Base-by-base conservation (phyloP, 1,284 basidiomycete species). In the Apiotrichum laibachii region DNA sequence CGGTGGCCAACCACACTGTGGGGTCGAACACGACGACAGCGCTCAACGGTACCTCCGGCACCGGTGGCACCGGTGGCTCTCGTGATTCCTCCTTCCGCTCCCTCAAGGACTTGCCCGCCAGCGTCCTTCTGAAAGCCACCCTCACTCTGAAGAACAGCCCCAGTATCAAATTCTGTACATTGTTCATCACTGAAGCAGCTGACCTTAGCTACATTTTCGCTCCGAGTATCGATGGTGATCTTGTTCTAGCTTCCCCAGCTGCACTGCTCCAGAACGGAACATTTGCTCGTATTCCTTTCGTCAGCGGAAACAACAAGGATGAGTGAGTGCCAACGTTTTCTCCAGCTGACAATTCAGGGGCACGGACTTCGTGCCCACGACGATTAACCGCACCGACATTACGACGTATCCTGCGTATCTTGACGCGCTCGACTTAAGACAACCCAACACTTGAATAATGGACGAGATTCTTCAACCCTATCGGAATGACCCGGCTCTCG, bases 211-310 rank as follows among this genome's bases (percentile, higher is more conserved):
- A 46, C 39, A 12, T 50, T 35, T 54, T 34, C 5, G 44, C 33
- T 1, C 75, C 77, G 2, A 65, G 63, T 31, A 69, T 72, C 55
- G 77, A 78, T 50, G 77, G 76, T 7, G 68, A 70, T 39, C 45
- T 77, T 31, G 63, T 80, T 33, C 67, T 73, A 19, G 65, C 64
- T 22, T 66, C 67, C 2, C 70, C 78, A 21, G 60, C 70, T 50
- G 50, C 57, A 18, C 61, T 78, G 26, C 37, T 79, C 18, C 56
- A 58, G 12, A 31, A 68, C 45, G 74, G 72, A 15, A 51, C 66
- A 39, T 72, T 77, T 53, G 65, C 68, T 0, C 67, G 69, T 22
- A 69, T 74, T 11, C 77, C 79, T 0, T 77, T 75, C 56, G 73
- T 80, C 49, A 66, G 68, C 15, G 76, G 79, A 9, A 75, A 72